Percentiles rank a stretch among this genome's conserved stretches.
Evolutionary conservation across 331 rosid genomes (phyloP).

Genomic region (Pyrus hybrid): DNA sequence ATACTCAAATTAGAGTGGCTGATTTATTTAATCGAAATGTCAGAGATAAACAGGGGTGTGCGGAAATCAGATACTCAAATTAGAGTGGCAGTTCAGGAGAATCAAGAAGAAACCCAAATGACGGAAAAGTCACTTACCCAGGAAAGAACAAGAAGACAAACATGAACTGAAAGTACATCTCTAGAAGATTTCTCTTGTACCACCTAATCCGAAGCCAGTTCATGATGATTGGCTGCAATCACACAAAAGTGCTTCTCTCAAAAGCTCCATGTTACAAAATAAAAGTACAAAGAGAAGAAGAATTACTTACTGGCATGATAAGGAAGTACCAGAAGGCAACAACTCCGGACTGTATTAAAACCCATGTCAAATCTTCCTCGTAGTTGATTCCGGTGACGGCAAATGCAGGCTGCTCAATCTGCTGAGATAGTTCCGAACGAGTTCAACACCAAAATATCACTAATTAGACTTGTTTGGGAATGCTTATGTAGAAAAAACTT

Average conservation of each 20-base stretch:
- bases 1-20: too few relatives aligned
- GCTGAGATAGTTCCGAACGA: background rate
- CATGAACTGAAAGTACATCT: slow-evolving; percentile 88
- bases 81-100: too few relatives aligned
- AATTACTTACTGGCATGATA: slow-evolving; percentile 50
- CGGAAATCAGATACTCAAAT: too few relatives aligned
- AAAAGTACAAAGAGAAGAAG: background rate
- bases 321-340: slow-evolving; percentile 61
- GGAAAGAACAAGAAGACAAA: slow-evolving; percentile 91
- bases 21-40: too few relatives aligned
- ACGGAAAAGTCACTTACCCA: slow-evolving; percentile 37
- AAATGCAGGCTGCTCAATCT: slow-evolving; percentile 68
- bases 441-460: too few relatives aligned
- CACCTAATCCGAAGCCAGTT: slow-evolving; percentile 89
- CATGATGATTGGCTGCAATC: slow-evolving; percentile 74
- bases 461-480: too few relatives aligned
- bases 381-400: slow-evolving; percentile 75
- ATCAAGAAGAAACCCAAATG: too few relatives aligned
- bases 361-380: slow-evolving; percentile 38
- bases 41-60: too few relatives aligned
- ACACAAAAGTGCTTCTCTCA: background rate
- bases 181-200: slow-evolving; percentile 72
- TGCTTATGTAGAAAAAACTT: too few relatives aligned
- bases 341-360: slow-evolving; percentile 51
- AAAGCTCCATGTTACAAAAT: background rate